These are phyloP conservation scores for Rhynchospora pubera DNA, from an alignment of 176 grass and related monocot species.

Conservation along the genomic window DNA sequence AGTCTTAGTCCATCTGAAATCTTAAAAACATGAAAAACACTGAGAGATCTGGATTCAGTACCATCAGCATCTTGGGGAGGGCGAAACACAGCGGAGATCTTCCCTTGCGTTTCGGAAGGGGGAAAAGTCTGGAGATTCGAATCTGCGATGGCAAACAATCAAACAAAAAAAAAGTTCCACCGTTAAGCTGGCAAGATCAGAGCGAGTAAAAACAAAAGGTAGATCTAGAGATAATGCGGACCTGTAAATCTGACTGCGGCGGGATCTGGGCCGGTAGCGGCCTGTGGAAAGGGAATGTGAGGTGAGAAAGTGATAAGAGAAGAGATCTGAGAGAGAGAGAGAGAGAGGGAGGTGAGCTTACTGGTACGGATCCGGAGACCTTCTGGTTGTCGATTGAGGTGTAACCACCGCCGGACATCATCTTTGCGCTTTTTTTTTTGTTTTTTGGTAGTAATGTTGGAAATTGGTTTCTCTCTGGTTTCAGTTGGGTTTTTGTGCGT, in stretches of 20 bases:
- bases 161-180: background rate
- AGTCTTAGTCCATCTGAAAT: no score
- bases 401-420: conserved; percentile 98
- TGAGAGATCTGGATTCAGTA: conserved; percentile 37
- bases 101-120: conserved; percentile 69
- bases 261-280: conserved; percentile 57
- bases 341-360: conserved; percentile 10
- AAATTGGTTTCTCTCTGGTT: background rate
- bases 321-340: background rate
- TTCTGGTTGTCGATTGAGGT: conserved; percentile 72
- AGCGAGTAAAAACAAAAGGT: background rate
- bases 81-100: conserved; percentile 78
- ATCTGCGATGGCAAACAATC: conserved; percentile 24
- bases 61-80: conserved; percentile 91
- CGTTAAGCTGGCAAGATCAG: background rate
- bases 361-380: conserved; percentile 86
- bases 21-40: background rate
- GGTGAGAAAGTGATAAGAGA: conserved; percentile 9
- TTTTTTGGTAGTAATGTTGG: background rate
- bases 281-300: conserved; percentile 24
- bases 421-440: conserved; percentile 26
- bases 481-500: background rate
- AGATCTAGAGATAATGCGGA: conserved; percentile 9
- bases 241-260: conserved; percentile 57
- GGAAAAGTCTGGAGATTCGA: conserved; percentile 96